Evolutionary conservation across 2,329 filamentous ascomycete species (phyloP), one percentile per base, ranked within the genome.

Genomic region (Ascomycota sp.): DNA sequence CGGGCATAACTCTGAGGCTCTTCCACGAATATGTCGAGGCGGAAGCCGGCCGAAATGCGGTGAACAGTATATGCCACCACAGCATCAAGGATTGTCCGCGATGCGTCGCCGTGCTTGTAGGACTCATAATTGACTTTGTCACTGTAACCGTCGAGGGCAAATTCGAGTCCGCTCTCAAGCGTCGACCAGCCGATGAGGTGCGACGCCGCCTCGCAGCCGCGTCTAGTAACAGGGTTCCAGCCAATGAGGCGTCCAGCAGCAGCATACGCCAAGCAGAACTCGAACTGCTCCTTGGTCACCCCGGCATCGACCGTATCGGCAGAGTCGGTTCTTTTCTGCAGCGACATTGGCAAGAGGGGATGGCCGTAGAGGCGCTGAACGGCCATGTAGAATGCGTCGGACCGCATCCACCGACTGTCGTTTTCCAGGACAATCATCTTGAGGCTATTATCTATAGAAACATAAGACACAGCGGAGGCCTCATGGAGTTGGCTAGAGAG

Each of bases 201-300:
- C 23, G 60, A 55, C 2, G 69, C 70, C 35, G 75, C 59, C 28
- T 69, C 63, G 19, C 75, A 51, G 23, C 71, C 74, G 23, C 68
- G 63, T 27, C 57, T 48, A 8, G 64, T 53, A 19, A 78, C 59
- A 17, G 60, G 57, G 3, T 53, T 55, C 43, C 74, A 62, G 25
- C 57, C 54, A 11, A 80, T 53, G 24, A 69, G 52, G 29, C 65
- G 56, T 1, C 72, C 75, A 5, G 70, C 65, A 19, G 72, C 69
- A 27, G 71, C 63, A 41, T 77, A 76, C 17, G 69, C 68, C 13
- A 80, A 49, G n/a, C 63, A 63, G 36, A 67, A 65, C 21, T 60
- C 52, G 33, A 69, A 59, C 13, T 56, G 57, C 7, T 63, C 59
- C 15, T 43, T 39, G 27, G 48, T 37, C 29, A 53, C 47, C 15